phyloP scores from a whole-genome alignment of 805 yeast genomes.

The Kregervanrija delftensis region DNA sequence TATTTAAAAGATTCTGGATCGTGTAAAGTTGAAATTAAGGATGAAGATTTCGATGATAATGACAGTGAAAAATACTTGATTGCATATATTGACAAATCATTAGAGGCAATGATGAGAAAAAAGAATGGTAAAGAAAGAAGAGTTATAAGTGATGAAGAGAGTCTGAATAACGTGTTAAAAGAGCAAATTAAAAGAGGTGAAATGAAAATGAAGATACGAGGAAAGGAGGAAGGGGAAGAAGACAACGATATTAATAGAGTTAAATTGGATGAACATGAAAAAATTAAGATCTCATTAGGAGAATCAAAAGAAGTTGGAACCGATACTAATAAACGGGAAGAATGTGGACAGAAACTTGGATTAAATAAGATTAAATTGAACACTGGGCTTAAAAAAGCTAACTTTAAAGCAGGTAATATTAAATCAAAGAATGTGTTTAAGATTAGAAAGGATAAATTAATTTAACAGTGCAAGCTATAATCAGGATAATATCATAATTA shows the following conservation, averaged over 20 bases:
- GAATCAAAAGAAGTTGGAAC: neutral
- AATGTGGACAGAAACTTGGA: neutral
- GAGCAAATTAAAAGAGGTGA: constrained; percentile 47
- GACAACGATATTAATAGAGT: neutral
- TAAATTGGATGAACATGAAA: neutral
- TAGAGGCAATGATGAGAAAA: constrained; percentile 37
- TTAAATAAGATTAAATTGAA: neutral
- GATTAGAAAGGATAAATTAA: no score
- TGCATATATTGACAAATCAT: constrained; percentile 49
- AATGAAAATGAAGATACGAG: neutral
- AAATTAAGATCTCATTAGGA: neutral
- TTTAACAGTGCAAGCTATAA: no score
- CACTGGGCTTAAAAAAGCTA: neutral
- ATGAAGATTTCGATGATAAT: constrained; percentile 25
- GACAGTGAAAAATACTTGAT: constrained; percentile 30
- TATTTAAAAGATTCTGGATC: constrained; percentile 50
- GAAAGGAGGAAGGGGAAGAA: constrained; percentile 6
- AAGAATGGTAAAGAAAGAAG: constrained; percentile 32
- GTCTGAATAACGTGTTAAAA: constrained; percentile 36
- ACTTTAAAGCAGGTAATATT: no score
- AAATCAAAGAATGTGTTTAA: no score
- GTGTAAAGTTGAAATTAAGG: constrained; percentile 42
- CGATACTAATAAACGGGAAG: neutral
- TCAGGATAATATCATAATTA: no score
- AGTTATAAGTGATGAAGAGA: constrained; percentile 39